These are phyloP conservation scores for Penicillium rolfsii DNA, from an alignment of 2,329 filamentous ascomycete species.

Conservation along the genomic window DNA sequence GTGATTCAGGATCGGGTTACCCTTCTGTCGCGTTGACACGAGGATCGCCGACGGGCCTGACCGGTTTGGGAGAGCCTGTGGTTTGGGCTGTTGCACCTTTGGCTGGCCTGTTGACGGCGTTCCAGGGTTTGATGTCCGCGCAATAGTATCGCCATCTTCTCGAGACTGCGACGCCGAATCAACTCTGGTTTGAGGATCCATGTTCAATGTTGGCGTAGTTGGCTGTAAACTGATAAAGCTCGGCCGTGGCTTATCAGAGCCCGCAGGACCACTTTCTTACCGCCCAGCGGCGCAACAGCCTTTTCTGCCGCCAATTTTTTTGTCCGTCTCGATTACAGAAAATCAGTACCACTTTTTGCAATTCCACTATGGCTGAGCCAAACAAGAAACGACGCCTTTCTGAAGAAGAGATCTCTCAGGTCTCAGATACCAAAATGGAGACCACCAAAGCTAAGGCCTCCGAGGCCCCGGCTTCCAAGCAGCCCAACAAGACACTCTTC, in stretches of 20 bases:
- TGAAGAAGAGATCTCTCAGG: constrained; percentile 27
- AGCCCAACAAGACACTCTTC: constrained; percentile 73
- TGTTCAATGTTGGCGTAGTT: constrained; percentile 6
- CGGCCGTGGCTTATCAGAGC: constrained; percentile 15
- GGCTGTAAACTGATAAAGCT: constrained; percentile 28
- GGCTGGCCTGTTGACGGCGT: constrained; percentile 23
- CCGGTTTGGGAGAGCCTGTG: constrained; percentile 75
- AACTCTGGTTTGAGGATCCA: constrained; percentile 18
- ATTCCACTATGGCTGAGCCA: constrained; percentile 37
- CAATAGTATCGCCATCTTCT: constrained; percentile 29
- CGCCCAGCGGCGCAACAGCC: constrained; percentile 18
- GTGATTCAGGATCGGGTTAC: constrained; percentile 86
- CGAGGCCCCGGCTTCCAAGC: constrained; percentile 28
- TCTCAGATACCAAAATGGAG: constrained; percentile 26
- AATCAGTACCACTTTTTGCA: constrained; percentile 19
- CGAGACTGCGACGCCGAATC: constrained; percentile 11
- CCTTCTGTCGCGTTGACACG: constrained; percentile 89
- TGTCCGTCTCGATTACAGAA: constrained; percentile 21
- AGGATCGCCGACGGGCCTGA: constrained; percentile 75
- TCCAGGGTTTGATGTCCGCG: constrained; percentile 44
- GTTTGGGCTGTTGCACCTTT: constrained; percentile 82
- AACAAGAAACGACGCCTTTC: constrained; percentile 44
- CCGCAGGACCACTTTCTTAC: constrained; percentile 10
- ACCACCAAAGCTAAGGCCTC: constrained; percentile 26
- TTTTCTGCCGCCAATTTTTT: constrained; percentile 45